Evolutionary conservation across 257 asterid species (phyloP), one percentile per base, ranked within the genome.

Genomic region (Haberlea rhodopensis): DNA sequence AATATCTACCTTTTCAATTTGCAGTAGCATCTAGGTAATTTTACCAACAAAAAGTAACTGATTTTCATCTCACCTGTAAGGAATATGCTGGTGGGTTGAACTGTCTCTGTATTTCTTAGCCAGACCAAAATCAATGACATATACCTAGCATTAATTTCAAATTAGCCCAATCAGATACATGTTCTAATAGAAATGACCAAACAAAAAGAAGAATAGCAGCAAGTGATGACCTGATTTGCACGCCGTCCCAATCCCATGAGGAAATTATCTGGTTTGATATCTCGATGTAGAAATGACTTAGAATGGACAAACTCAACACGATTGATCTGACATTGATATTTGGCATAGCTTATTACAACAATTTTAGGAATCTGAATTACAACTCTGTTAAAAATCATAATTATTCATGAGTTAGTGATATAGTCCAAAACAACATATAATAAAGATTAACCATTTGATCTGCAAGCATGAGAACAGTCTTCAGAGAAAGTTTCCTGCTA

Each of bases 381-480:
- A 46, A 20, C 27, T 1, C 18, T 5, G 15, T 26, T 13, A 19
- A 20, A 57, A 5, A 25, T 8, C 22, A 2, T 13, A 24, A 27
- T 48, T 23, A 40, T 6, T 15, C 19, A 15, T 18, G 8, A 21
- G 26, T 3, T 6, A 32, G 11, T 34, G 65, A 56, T 24, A 60
- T 58, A 21, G 57, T n/a, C 25, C 13, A 52, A 15, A 63, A 11
- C 51, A 52, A 6, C 2, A 56, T 29, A 13, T 1, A 25, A n/a
- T 8, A 27, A 52, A 53, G 40, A 15, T 27, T 65, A 69, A 81
- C 94, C 89, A 85, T 85, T 78, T 85, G 94, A 79, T 85, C 94
- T 19, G 89, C 94, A 70, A 85, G 89, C 89, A 85, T 85, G 76
- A 85, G 94, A 71, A 85, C 94, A 20, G 87, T 82, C 78, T 85